Percentiles rank a stretch among this genome's conserved stretches.
These are phyloP conservation scores for Fraxinus nigra DNA, from an alignment of 305 asterid species.

Conservation along the genomic window DNA sequence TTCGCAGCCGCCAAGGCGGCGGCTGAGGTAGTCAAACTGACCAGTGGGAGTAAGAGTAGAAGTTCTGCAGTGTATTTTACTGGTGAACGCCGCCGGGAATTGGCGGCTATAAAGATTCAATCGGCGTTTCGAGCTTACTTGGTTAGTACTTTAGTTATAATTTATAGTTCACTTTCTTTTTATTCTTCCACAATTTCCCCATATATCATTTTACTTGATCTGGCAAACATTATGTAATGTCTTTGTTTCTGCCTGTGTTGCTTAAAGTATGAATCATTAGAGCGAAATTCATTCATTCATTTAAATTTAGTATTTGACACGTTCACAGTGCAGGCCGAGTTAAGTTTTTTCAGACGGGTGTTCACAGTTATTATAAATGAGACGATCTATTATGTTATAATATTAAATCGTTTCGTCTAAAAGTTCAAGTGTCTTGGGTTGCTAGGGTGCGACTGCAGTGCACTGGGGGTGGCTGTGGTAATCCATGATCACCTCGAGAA, in stretches of 20 bases:
- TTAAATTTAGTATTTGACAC: neutral
- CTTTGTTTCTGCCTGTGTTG: neutral
- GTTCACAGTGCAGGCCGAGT: neutral
- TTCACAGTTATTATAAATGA: neutral
- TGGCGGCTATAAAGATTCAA: conserved; percentile 45
- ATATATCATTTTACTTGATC: neutral
- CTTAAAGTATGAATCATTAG: neutral
- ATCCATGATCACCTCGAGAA: neutral
- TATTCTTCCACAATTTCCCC: neutral
- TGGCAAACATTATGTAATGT: neutral
- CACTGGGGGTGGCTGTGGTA: neutral
- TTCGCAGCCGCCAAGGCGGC: conserved; percentile 97
- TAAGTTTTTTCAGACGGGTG: neutral
- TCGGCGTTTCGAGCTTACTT: conserved; percentile 48
- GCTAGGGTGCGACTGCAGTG: neutral
- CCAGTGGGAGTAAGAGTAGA: conserved; percentile 51
- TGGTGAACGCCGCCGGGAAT: conserved; percentile 24
- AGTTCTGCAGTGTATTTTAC: conserved; percentile 22
- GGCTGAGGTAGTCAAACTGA: conserved; percentile 73
- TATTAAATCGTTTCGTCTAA: neutral
- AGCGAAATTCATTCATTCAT: neutral
- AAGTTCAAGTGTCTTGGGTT: neutral
- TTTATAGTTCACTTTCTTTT: neutral
- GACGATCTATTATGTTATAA: neutral
- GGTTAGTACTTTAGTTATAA: conserved; percentile 23